Evolutionary conservation across 176 grass and related monocot genomes (phyloP), one percentile per base, ranked within the genome.

Genomic region (Melocanna baccifera): DNA sequence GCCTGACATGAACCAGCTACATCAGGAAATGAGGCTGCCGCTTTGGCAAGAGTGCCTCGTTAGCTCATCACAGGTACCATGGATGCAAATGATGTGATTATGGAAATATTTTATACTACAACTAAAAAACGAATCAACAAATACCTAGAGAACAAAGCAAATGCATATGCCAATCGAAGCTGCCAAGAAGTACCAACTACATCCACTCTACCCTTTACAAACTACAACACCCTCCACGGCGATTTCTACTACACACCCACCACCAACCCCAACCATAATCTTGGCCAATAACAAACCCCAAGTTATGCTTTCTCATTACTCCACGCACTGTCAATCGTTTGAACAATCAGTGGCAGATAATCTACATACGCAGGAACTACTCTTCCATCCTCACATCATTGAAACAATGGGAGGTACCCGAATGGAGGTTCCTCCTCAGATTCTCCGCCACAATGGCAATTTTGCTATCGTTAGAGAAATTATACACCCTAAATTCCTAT

Each of bases 401-500:
- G 53, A 65, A 68, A 39, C 22, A 73, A 73, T 80, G 41, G 13
- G 32, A 48, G 30, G 71, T 28, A 62, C 84, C 62, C 30, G 81
- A 78, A 83, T 84, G 79, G 69, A 92, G 80, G 75, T 87, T 90
- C 81, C 45, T 81, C 47, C 85, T 88, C 26, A 93, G 82, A 74
- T 90, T 88, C 72, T 93, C 85, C 1, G 47, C 80, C 1, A 34
- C 84, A 43, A 78, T 26, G 12, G 58, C 71, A 62, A 63, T 72
- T 37, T 73, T 63, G 12, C 64, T 73, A 51, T 73, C 71, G 7
- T 50, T 76, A 82, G 64, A 81, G 62, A 87, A 87, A 67, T 23
- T 56, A 73, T 56, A 14, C 10, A 57, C 22, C 19, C 19, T 56
- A 75, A 36, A 22, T 53, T 57, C 19, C 20, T 36, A 63, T 30